Evolutionary conservation across 176 grass and related monocot species (phyloP).

Genomic region (Avena eriantha): DNA sequence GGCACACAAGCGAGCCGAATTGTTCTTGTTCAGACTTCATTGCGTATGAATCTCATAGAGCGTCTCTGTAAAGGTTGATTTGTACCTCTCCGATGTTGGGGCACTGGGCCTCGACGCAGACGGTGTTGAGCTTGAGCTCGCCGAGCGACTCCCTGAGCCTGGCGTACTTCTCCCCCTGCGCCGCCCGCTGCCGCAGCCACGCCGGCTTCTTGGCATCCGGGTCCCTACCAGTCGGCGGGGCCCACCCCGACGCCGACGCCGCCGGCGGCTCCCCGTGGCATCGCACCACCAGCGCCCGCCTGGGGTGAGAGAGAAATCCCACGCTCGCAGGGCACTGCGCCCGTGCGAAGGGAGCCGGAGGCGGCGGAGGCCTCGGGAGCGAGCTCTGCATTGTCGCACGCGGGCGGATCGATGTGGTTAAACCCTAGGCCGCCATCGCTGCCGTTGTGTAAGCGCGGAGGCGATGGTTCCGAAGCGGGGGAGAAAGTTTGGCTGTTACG

Average conservation of each 20-base stretch:
- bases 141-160: conserved; percentile 67
- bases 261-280: conserved; percentile 37
- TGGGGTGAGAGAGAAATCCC: background rate
- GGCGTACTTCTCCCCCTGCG: conserved; percentile 77
- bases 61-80: background rate
- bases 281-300: conserved; percentile 5
- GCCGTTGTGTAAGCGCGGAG: background rate
- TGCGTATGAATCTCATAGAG: too few species aligned
- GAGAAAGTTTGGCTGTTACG: background rate
- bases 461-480: conserved; percentile 18
- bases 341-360: background rate
- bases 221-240: conserved; percentile 63
- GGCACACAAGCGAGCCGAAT: background rate
- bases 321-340: background rate
- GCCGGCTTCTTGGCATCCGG: conserved; percentile 74
- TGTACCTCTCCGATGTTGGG: conserved; percentile 89
- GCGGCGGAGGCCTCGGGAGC: conserved; percentile 18
- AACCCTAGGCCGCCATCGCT: conserved; percentile 34
- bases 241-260: conserved; percentile 28
- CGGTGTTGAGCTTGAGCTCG: conserved; percentile 84
- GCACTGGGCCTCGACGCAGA: conserved; percentile 92
- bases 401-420: background rate
- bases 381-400: conserved; percentile 48
- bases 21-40: background rate
- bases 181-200: conserved; percentile 82